A percentile compares a stretch with the other conserved stretches of the same genome.
Evolutionary conservation across 495 filamentous ascomycete genomes (phyloP).

Genomic region (Hypoxylon intermedium): DNA sequence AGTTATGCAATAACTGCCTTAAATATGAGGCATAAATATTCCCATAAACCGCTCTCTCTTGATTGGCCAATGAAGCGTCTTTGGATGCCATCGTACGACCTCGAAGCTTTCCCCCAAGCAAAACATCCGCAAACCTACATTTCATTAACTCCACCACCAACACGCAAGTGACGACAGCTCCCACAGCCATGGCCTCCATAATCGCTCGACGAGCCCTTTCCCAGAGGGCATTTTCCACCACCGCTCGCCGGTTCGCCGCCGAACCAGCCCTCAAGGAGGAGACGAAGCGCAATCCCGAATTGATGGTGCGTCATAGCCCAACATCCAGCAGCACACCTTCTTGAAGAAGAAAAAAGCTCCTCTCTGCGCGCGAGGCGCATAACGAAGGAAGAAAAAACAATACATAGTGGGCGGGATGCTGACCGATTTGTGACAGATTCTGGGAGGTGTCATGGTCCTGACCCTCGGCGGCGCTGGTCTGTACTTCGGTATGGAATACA

Average conservation of each 20-base stretch:
- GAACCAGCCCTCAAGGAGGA: conserved; percentile 55
- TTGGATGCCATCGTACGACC: conserved; percentile 26
- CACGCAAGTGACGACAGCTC: conserved; percentile 2
- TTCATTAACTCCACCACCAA: not conserved
- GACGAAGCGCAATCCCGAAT: conserved; percentile 61
- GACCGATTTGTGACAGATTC: conserved; percentile 64
- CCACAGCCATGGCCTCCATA: conserved; percentile 54
- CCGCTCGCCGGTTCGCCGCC: conserved; percentile 50
- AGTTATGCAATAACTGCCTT: not conserved
- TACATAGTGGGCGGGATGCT: conserved; percentile 15
- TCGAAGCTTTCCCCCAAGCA: conserved; percentile 13
- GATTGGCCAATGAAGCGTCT: conserved; percentile 26
- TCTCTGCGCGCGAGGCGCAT: not conserved
- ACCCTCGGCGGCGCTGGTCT: conserved; percentile 87
- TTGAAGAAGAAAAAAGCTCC: not conserved
- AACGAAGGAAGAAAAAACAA: not conserved
- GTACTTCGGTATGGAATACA: conserved; percentile 68
- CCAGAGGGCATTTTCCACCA: conserved; percentile 50
- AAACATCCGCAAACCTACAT: conserved; percentile 10
- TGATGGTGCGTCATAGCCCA: conserved; percentile 53
- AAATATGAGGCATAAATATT: conserved; percentile 23
- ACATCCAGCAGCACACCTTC: conserved; percentile 1
- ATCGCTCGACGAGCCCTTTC: conserved; percentile 53
- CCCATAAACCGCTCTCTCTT: not conserved
- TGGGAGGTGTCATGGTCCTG: conserved; percentile 89